A percentile compares a stretch with the other conserved stretches of the same genome.
phyloP scores from a whole-genome alignment of 164 flowering plant genomes.

The Protea cynaroides region DNA sequence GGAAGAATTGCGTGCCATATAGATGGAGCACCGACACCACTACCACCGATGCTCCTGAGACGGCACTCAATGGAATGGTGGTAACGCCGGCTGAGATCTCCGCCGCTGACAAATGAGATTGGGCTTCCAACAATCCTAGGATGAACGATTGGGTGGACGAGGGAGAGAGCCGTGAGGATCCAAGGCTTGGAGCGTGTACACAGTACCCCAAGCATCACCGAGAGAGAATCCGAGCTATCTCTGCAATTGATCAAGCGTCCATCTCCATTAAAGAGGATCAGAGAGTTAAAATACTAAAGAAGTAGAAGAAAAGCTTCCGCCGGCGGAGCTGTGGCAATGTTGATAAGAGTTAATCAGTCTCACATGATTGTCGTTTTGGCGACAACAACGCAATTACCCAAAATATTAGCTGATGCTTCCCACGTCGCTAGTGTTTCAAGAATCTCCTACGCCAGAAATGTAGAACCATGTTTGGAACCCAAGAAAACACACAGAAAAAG shows the following conservation, averaged over 20 bases:
- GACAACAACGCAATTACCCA: no score
- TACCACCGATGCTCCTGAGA: slow-evolving; percentile 20
- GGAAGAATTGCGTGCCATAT: slow-evolving; percentile 73
- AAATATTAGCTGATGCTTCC: no score
- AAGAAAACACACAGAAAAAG: no score
- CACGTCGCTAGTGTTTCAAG: no score
- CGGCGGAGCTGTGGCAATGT: no score
- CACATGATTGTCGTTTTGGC: no score
- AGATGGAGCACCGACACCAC: slow-evolving; percentile 46
- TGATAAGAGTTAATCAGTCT: no score
- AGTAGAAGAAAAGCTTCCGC: no score
- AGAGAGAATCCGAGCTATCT: slow-evolving; percentile 5
- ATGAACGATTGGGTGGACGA: slow-evolving; percentile 24
- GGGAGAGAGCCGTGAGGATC: slow-evolving; percentile 33
- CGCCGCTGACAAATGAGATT: slow-evolving; percentile 7
- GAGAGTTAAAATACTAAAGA: no score
- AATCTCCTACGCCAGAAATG: no score
- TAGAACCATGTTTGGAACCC: no score
- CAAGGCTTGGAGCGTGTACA: slow-evolving; percentile 66
- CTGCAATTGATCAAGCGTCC: slow-evolving; percentile 6
- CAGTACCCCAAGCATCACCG: slow-evolving; percentile 65
- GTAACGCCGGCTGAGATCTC: slow-evolving; percentile 16
- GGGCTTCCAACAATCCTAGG: slow-evolving; percentile 19
- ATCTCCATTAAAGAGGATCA: no score
- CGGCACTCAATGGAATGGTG: slow-evolving; percentile 32